These are phyloP conservation scores for Puccinellia tenuiflora DNA, from an alignment of 176 grass and related monocot species.

Conservation along the genomic window DNA sequence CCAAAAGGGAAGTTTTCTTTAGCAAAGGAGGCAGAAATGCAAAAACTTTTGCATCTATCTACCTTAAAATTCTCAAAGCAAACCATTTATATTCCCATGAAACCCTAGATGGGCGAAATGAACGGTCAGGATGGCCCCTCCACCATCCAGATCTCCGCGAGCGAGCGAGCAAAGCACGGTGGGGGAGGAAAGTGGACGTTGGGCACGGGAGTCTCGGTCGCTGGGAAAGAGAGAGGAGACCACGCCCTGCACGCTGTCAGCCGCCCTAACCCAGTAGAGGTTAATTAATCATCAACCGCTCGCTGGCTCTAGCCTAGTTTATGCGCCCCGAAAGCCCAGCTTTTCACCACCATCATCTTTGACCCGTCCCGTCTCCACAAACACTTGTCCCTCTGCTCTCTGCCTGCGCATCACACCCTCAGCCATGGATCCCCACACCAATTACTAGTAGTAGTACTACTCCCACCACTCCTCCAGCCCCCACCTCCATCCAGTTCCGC, in stretches of 20 bases:
- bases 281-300: constrained; percentile 22
- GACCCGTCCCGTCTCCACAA: constrained; percentile 39
- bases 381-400: constrained; percentile 30
- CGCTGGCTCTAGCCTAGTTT: neutral
- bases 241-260: neutral
- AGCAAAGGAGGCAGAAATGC: too few species aligned
- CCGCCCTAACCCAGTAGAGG: neutral
- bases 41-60: neutral
- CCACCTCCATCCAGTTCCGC: constrained; percentile 1
- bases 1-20: neutral
- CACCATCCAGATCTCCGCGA: neutral
- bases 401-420: neutral
- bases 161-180: neutral
- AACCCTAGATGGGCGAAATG: neutral
- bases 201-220: constrained; percentile 6
- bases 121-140: neutral
- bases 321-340: constrained; percentile 23
- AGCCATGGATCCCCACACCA: constrained; percentile 22
- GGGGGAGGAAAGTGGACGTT: neutral
- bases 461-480: neutral
- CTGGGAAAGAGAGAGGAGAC: neutral
- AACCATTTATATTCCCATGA: neutral
- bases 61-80: neutral
- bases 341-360: constrained; percentile 44
- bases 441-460: neutral